phyloP scores from a whole-genome alignment of 768 basidiomycete species.

The Jaapia argillacea region DNA sequence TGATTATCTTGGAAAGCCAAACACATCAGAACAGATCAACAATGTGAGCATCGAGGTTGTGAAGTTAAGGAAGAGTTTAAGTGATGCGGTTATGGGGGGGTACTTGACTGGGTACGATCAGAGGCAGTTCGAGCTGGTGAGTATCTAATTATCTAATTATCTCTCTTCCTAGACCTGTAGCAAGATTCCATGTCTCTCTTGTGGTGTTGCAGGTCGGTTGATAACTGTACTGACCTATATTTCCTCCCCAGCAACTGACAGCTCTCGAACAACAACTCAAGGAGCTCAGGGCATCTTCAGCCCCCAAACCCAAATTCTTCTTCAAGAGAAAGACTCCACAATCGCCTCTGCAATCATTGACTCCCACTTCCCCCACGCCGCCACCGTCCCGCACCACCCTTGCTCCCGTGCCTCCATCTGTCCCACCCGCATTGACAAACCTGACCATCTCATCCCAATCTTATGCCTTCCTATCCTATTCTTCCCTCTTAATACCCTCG shows the following conservation, averaged over 20 bases:
- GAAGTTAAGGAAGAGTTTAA: constrained; percentile 49
- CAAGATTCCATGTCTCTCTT: background rate
- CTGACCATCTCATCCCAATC: constrained; percentile 34
- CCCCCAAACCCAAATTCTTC: constrained; percentile 51
- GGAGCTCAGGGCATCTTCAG: constrained; percentile 31
- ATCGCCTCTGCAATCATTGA: background rate
- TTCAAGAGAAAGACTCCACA: constrained; percentile 41
- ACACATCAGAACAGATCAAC: constrained; percentile 31
- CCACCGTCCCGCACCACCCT: background rate
- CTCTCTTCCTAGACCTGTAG: background rate
- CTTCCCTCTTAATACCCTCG: constrained; percentile 26
- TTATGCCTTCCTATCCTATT: constrained; percentile 34
- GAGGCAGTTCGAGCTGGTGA: constrained; percentile 56
- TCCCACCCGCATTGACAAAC: constrained; percentile 6
- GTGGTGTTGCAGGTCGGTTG: too few relatives aligned
- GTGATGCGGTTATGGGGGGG: constrained; percentile 40
- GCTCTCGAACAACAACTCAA: constrained; percentile 47
- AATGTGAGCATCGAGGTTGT: constrained; percentile 43
- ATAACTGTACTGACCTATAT: too few relatives aligned
- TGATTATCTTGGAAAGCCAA: too few relatives aligned
- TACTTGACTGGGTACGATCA: constrained; percentile 68
- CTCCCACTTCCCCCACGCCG: background rate
- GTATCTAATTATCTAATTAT: constrained; percentile 19
- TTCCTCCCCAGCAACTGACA: constrained; percentile 52
- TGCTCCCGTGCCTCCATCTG: constrained; percentile 8